phyloP scores from a whole-genome alignment of 1,139 yeast species.

The Scheffersomyces lignicola region DNA sequence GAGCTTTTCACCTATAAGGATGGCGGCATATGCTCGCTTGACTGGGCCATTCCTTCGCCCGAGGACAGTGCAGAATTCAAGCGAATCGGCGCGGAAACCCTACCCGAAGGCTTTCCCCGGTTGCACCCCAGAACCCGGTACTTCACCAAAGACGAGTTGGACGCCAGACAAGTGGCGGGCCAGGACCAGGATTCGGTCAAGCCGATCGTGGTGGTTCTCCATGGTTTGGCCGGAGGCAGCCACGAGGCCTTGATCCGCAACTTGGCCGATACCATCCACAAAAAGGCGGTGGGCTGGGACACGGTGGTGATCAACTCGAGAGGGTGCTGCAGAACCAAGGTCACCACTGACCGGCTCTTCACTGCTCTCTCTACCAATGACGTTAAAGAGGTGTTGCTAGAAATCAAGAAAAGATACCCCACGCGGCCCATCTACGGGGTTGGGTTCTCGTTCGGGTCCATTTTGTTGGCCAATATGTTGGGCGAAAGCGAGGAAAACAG shows the following conservation, averaged over 20 bases:
- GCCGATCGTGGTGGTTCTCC: constrained; percentile 72
- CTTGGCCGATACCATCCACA: constrained; percentile 38
- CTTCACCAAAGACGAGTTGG: constrained; percentile 45
- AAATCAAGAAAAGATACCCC: constrained; percentile 60
- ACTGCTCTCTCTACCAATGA: constrained; percentile 77
- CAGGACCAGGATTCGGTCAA: constrained; percentile 29
- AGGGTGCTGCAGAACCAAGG: constrained; percentile 83
- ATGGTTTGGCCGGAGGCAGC: constrained; percentile 91
- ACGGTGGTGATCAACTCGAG: constrained; percentile 76
- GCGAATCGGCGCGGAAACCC: constrained; percentile 48
- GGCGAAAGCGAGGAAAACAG: constrained; percentile 47
- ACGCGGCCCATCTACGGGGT: constrained; percentile 70
- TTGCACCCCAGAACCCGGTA: constrained; percentile 80
- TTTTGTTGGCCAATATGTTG: constrained; percentile 72
- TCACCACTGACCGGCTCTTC: constrained; percentile 74
- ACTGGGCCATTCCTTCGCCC: constrained; percentile 64
- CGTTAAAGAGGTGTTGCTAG: constrained; percentile 57
- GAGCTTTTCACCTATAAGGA: constrained; percentile 61
- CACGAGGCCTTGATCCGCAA: constrained; percentile 86
- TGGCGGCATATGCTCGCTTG: constrained; percentile 73
- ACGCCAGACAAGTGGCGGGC: constrained; percentile 23
- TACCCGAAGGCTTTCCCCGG: constrained; percentile 70
- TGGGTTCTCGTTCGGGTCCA: constrained; percentile 90
- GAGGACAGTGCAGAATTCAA: constrained; percentile 48
- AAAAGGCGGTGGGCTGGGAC: constrained; percentile 41